Evolutionary conservation across 352 stramenopile genomes (phyloP), one percentile per base, ranked within the genome.

Genomic region (Globisporangium abappressorium): DNA sequence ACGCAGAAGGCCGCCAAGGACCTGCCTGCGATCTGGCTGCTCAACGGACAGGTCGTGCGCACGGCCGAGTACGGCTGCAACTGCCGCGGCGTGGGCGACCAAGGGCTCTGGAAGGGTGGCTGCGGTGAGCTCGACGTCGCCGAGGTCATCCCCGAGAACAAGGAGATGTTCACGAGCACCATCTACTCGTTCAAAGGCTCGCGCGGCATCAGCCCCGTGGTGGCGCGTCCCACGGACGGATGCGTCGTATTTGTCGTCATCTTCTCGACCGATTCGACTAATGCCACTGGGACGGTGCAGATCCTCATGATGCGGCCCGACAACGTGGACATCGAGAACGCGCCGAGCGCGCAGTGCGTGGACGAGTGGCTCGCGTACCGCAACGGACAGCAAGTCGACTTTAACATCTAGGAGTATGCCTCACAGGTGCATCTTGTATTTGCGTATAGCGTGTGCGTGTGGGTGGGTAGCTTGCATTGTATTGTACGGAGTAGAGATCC

Each of bases 151-250:
- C 38, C 66, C 3, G 46, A 53, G 5, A 69, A 82, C 58, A 49
- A 60, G 1, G 38, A 67, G 38, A 65, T 62, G 26, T 55, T 86
- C 55, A 77, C 76, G 20, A 84, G 72, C 33, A 80, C 76, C 22
- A 76, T 84, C 43, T 86, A 82, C 64, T 86, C 73, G 24, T 80
- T 86, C 56, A 77, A 86, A 49, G 74, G 70, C 38, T 80, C 78
- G 4, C 71, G 71, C 5, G 76, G 78, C 49, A 72, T 72, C 30
- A 71, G 60, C 5, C 62, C 55, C 22, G 76, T 78, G 47, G 62
- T 66, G 7, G 54, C 49, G 12, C 78, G 78, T 2, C 76, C 78
- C 6, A 61, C 61, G 1, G 64, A 71, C 12, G 54, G 56, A 3
- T 36, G 63, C 1, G 74, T 74, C 18, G 71, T 81, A 15, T 85